Evolutionary conservation across 108 stramenopile genomes (phyloP).

Genomic region (Skeletonema tropicum): DNA sequence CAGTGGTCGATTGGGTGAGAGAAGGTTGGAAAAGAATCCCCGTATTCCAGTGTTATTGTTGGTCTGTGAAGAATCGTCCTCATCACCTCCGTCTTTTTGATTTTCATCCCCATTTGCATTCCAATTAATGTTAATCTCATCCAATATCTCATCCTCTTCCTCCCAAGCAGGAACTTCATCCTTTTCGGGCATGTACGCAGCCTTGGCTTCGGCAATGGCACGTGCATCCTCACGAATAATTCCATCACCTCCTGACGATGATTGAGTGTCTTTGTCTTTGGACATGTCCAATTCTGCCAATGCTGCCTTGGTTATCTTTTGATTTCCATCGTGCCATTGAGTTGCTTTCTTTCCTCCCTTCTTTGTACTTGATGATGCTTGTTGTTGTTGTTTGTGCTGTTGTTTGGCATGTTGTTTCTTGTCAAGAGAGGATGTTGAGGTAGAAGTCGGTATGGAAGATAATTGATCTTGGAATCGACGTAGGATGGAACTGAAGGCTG

Average conservation of each 20-base stretch:
- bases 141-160: constrained; percentile 53
- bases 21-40: constrained; percentile 59
- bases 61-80: constrained; percentile 51
- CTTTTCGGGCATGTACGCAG: constrained; percentile 83
- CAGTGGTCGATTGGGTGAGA: constrained; percentile 56
- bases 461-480: constrained; percentile 49
- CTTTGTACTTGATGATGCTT: constrained; percentile 14
- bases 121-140: constrained; percentile 44
- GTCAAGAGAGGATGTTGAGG: constrained; percentile 12
- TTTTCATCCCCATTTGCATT: constrained; percentile 5
- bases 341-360: constrained; percentile 78
- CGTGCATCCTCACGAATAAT: constrained; percentile 48
- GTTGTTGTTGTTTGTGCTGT: not conserved
- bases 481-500: constrained; percentile 34
- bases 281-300: constrained; percentile 74
- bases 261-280: constrained; percentile 40
- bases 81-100: constrained; percentile 16
- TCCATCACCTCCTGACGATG: constrained; percentile 15
- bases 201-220: constrained; percentile 86
- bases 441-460: constrained; percentile 14
- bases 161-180: constrained; percentile 83
- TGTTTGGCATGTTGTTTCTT: constrained; percentile 20
- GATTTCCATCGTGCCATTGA: constrained; percentile 83
- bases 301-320: constrained; percentile 78
- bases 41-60: constrained; percentile 29